Percentiles rank a stretch among this genome's conserved stretches.
phyloP scores from a whole-genome alignment of 176 grass and related monocot genomes.

The Oryza coarctata region DNA sequence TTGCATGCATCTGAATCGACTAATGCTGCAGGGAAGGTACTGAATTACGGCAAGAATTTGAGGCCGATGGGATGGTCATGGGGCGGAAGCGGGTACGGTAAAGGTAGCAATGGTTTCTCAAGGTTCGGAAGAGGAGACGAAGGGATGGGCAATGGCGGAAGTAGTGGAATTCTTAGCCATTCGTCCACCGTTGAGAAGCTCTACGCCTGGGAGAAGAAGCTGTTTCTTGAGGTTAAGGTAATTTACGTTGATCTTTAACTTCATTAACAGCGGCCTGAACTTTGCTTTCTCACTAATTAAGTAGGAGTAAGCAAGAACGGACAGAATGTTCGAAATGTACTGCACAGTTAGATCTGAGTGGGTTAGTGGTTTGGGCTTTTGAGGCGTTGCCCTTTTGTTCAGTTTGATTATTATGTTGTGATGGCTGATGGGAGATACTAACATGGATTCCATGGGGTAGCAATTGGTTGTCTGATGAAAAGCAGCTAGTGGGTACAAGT shows the following conservation, averaged over 20 bases:
- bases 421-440: constrained; percentile 30
- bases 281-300: constrained; percentile 11
- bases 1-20: not conserved
- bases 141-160: constrained; percentile 46
- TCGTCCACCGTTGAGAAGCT: constrained; percentile 94
- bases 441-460: constrained; percentile 32
- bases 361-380: constrained; percentile 45
- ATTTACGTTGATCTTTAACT: constrained; percentile 24
- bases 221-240: constrained; percentile 97
- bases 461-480: constrained; percentile 38
- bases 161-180: constrained; percentile 56
- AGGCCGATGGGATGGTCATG: constrained; percentile 65
- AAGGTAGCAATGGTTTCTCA: constrained; percentile 43
- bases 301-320: not conserved
- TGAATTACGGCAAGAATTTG: constrained; percentile 80
- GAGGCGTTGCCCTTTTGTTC: constrained; percentile 42
- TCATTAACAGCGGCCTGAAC: constrained; percentile 7
- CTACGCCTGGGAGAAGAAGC: constrained; percentile 98
- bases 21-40: constrained; percentile 59
- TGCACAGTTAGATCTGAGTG: constrained; percentile 48
- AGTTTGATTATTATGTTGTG: constrained; percentile 29
- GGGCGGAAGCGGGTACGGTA: constrained; percentile 37
- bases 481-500: constrained; percentile 31
- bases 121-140: constrained; percentile 46
- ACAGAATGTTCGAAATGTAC: constrained; percentile 28